These are phyloP conservation scores for Leersia perrieri DNA, from an alignment of 176 grass and related monocot genomes.

Conservation along the genomic window DNA sequence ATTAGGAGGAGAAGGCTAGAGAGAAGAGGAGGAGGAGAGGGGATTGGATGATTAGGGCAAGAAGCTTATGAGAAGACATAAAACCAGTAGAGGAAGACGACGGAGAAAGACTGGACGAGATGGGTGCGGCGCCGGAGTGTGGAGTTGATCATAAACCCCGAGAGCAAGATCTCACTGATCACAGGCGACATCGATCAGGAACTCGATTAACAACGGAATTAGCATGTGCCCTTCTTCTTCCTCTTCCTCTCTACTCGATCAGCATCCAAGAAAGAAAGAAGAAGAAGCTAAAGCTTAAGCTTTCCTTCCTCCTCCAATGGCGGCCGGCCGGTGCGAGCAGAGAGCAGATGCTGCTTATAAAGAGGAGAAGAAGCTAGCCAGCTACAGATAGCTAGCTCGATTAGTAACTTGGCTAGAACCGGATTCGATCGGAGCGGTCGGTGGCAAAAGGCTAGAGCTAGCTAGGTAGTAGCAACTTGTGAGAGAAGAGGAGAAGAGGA, in stretches of 20 bases:
- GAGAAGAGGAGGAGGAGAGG: neutral
- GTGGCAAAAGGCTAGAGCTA: neutral
- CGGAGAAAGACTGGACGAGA: conserved; percentile 98
- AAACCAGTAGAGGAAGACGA: conserved; percentile 99
- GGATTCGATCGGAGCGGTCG: conserved; percentile 28
- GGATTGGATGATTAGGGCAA: neutral
- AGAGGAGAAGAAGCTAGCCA: neutral
- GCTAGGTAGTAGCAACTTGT: no score
- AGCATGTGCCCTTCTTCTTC: conserved; percentile 53
- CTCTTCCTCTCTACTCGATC: neutral
- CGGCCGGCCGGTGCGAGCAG: neutral
- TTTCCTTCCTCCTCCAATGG: neutral
- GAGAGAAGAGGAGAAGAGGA: neutral
- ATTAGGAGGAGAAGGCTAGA: neutral
- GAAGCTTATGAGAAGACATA: conserved; percentile 97
- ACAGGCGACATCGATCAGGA: conserved; percentile 88
- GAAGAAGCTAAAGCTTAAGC: neutral
- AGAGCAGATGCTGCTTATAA: neutral
- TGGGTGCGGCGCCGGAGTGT: conserved; percentile 84
- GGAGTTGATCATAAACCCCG: conserved; percentile 99
- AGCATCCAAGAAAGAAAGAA: neutral
- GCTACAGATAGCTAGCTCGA: neutral
- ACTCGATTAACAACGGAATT: conserved; percentile 53
- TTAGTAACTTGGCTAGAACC: neutral
- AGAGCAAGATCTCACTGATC: conserved; percentile 99